Evolutionary conservation across 352 stramenopile genomes (phyloP), one percentile per base, ranked within the genome.

Genomic region (Globisporangium orthogonon): DNA sequence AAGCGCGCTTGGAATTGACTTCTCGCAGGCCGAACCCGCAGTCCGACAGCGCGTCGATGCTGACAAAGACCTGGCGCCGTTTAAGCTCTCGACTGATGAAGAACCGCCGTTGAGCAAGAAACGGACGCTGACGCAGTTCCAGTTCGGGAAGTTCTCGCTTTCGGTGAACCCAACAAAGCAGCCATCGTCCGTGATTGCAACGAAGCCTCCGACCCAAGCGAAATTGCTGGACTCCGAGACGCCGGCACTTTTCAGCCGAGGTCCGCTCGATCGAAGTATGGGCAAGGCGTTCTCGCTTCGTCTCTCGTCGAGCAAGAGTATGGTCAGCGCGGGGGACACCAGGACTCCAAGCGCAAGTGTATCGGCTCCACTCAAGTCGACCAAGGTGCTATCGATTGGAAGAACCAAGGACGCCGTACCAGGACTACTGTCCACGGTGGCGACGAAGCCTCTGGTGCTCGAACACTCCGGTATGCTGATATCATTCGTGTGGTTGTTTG

Each of bases 71-170:
- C 6, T 13, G 13, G 44, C 35, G 15, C 4, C 2, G 4, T 37
- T 61, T 28, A 45, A 44, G 43, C 33, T 53, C 6, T 44, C 33
- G 6, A 13, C 23, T 18, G 35, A 10, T 18, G 28, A 33, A 4
- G 14, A 4, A 5, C 45, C 35, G 39, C 13, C 47, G 1, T 17
- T 10, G 28, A 60, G 47, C 37, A 63, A 58, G 52, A 63, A 58
- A 6, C 58, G 58, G 17, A 57, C 58, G 30, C 44, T 63, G 10
- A 63, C 58, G 9, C 50, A 58, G 23, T 63, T 63, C 29, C 41
- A 48, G 35, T 49, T 51, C 0, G 50, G 30, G 6, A 46, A 39
- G 4, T 41, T 54, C 18, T 63, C 58, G 7, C 17, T 58, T 13
- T 39, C 50, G 50, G 9, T 44, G 31, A 58, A 63, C 3, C 15